Evolutionary conservation across 2,329 filamentous ascomycete species (phyloP).

Genomic region (Fusarium transvaalense): DNA sequence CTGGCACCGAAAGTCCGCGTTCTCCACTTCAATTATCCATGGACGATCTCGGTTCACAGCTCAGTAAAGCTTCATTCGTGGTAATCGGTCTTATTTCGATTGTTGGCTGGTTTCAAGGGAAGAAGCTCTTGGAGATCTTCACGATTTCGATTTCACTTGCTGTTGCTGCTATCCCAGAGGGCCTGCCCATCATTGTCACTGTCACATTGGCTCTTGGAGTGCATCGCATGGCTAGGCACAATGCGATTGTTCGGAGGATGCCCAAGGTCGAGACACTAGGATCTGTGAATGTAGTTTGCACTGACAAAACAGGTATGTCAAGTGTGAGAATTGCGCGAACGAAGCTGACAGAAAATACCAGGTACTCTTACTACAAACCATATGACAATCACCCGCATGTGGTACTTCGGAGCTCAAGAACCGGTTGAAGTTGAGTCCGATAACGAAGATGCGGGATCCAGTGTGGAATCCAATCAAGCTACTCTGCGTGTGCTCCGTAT

Average conservation of each 20-base stretch:
- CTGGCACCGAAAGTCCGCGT: constrained; percentile 93
- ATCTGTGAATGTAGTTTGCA: constrained; percentile 99
- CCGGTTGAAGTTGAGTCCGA: constrained; percentile 67
- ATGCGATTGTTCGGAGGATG: constrained; percentile 94
- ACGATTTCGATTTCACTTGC: constrained; percentile 97
- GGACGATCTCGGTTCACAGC: constrained; percentile 95
- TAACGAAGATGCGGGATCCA: constrained; percentile 65
- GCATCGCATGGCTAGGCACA: constrained; percentile 93
- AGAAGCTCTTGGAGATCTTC: constrained; percentile 92
- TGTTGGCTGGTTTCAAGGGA: constrained; percentile 90
- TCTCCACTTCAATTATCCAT: constrained; percentile 96
- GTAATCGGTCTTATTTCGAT: constrained; percentile 95
- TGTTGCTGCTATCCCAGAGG: constrained; percentile 95
- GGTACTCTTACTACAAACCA: constrained; percentile 96
- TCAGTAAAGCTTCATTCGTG: constrained; percentile 96
- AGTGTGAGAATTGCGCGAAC: background rate
- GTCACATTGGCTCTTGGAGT: constrained; percentile 96
- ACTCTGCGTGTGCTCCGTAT: constrained; percentile 86
- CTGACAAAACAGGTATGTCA: constrained; percentile 86
- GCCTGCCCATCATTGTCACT: constrained; percentile 96
- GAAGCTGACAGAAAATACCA: constrained; percentile 50
- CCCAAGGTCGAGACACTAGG: constrained; percentile 97
- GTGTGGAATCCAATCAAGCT: constrained; percentile 73
- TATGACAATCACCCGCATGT: constrained; percentile 97
- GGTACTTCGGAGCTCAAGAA: constrained; percentile 82